phyloP scores from a whole-genome alignment of 257 asterid genomes.

The Scutellaria baicalensis region DNA sequence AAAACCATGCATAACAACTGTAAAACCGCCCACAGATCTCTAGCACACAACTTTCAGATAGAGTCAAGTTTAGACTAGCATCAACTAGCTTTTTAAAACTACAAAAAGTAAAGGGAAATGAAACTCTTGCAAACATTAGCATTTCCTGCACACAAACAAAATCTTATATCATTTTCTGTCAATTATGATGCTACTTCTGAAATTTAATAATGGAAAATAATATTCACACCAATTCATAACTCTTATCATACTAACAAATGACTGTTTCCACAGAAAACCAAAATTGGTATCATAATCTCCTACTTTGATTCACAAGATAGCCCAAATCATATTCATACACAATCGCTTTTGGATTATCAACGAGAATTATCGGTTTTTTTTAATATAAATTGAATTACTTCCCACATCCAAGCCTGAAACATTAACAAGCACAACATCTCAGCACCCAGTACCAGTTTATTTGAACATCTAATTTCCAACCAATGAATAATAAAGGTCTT shows the following conservation, averaged over 20 bases:
- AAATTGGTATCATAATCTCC: neutral
- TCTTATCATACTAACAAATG: neutral
- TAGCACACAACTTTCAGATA: neutral
- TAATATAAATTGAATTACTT: neutral
- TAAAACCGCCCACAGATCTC: neutral
- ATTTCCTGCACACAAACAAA: neutral
- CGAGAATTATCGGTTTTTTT: neutral
- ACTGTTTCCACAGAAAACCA: neutral
- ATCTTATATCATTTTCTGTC: neutral
- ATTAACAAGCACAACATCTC: neutral
- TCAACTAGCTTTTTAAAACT: neutral
- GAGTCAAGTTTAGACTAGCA: neutral
- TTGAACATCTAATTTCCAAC: neutral
- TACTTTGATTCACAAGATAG: neutral
- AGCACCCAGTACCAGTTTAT: neutral
- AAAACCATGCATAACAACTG: neutral
- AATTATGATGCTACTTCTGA: neutral
- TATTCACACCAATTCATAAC: neutral
- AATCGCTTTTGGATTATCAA: neutral
- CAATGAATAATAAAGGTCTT: neutral
- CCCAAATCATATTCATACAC: neutral
- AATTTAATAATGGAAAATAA: neutral
- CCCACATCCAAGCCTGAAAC: neutral
- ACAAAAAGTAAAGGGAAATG: neutral
- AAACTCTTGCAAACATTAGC: neutral